Percentiles rank a stretch among this genome's conserved stretches.
phyloP scores from a whole-genome alignment of 1,139 yeast genomes.

The Yamadazyma sp. region DNA sequence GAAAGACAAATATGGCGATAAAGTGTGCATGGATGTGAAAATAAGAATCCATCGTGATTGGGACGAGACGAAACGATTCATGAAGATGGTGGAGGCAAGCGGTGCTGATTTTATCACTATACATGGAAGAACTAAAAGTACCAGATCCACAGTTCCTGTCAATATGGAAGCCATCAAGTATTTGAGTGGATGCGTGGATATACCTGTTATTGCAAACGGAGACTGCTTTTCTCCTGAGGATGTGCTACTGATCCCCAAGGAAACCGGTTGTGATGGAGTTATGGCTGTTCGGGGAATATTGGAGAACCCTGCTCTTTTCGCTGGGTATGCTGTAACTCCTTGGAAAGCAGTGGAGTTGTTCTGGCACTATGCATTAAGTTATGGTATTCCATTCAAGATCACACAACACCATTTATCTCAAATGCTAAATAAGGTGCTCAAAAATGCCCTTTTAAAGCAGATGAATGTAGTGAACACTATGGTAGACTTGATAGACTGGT shows the following conservation, averaged over 20 bases:
- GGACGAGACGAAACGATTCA: slow-evolving; percentile 70
- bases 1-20: slow-evolving; percentile 67
- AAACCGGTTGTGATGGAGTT: slow-evolving; percentile 84
- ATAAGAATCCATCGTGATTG: slow-evolving; percentile 82
- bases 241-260: slow-evolving; percentile 55
- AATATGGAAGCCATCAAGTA: slow-evolving; percentile 76
- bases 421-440: slow-evolving; percentile 69
- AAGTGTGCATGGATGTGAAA: slow-evolving; percentile 80
- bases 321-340: slow-evolving; percentile 72
- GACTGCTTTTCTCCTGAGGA: slow-evolving; percentile 78
- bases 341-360: slow-evolving; percentile 89
- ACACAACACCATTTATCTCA: slow-evolving; percentile 86
- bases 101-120: slow-evolving; percentile 95
- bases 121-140: slow-evolving; percentile 86
- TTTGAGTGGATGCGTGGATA: slow-evolving; percentile 57
- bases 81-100: slow-evolving; percentile 70
- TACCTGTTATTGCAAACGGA: slow-evolving; percentile 94
- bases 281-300: slow-evolving; percentile 94
- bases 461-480: slow-evolving; percentile 62
- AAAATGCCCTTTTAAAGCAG: slow-evolving; percentile 54
- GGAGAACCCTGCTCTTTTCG: slow-evolving; percentile 83
- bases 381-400: slow-evolving; percentile 81
- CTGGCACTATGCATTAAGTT: slow-evolving; percentile 74
- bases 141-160: slow-evolving; percentile 82
- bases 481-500: slow-evolving; percentile 75